Conservation (phyloP, 2,329 filamentous ascomycete genomes). For the Fusarium pseudonygamai region DNA sequence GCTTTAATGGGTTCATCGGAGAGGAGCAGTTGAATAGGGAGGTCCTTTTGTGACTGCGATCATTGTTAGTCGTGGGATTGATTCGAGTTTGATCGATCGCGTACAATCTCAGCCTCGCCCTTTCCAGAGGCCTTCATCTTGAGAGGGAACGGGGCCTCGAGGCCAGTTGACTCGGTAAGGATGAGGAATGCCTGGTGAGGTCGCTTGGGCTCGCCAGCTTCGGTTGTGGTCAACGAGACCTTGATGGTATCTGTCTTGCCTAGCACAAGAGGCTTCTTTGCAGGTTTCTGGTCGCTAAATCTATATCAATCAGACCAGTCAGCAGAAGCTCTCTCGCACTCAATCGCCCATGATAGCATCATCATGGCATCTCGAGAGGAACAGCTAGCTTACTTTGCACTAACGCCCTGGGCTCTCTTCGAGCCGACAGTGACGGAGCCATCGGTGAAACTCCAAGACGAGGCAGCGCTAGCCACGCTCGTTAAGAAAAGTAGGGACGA, state of each 20-base stretch:
- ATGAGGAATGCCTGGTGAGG: constrained; percentile 95
- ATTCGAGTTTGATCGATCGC: constrained; percentile 41
- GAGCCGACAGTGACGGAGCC: constrained; percentile 71
- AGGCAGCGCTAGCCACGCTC: constrained; percentile 61
- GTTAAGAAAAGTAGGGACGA: constrained; percentile 58
- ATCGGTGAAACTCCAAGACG: constrained; percentile 79
- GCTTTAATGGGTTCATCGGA: constrained; percentile 76
- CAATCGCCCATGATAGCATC: not conserved
- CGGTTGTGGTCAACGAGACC: constrained; percentile 81
- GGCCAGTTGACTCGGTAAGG: constrained; percentile 77
- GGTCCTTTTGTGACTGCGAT: constrained; percentile 83
- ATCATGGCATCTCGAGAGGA: constrained; percentile 28
- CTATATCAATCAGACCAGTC: constrained; percentile 52
- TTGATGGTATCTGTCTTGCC: constrained; percentile 79
- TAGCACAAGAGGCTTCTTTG: constrained; percentile 72
- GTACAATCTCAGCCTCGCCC: constrained; percentile 83
- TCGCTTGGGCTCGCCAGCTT: constrained; percentile 79
- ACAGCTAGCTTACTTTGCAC: constrained; percentile 69
- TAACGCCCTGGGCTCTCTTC: constrained; percentile 70
- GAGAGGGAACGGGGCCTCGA: constrained; percentile 89
- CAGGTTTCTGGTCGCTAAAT: constrained; percentile 66
- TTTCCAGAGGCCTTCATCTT: constrained; percentile 89
- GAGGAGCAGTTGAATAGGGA: constrained; percentile 82
- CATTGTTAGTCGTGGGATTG: constrained; percentile 40
- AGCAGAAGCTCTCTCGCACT: constrained; percentile 29